phyloP scores from a whole-genome alignment of 1,139 yeast genomes.

The Yamadazyma dendronema region DNA sequence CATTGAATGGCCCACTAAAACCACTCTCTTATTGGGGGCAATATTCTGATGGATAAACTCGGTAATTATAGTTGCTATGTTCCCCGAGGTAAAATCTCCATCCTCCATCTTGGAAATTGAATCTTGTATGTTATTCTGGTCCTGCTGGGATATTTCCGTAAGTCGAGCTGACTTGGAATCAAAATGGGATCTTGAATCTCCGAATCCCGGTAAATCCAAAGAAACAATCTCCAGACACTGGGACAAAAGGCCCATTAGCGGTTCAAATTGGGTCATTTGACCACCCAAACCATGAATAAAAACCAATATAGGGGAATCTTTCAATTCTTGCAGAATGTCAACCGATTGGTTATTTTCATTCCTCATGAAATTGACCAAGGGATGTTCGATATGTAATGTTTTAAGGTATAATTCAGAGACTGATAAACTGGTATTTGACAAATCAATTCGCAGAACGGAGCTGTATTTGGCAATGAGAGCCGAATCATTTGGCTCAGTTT shows the following conservation, averaged over 20 bases:
- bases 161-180: conserved; percentile 19
- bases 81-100: conserved; percentile 47
- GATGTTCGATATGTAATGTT: conserved; percentile 53
- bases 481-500: conserved; percentile 53
- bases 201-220: conserved; percentile 76
- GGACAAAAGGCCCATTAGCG: conserved; percentile 59
- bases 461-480: conserved; percentile 51
- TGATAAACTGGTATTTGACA: conserved; percentile 23
- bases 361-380: conserved; percentile 46
- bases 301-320: conserved; percentile 55
- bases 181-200: conserved; percentile 43
- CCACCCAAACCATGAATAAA: conserved; percentile 80
- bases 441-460: conserved; percentile 34
- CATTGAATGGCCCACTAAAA: conserved; percentile 74
- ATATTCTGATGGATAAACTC: conserved; percentile 40
- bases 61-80: conserved; percentile 44
- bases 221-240: conserved; percentile 65
- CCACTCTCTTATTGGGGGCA: conserved; percentile 46
- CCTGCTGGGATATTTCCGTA: conserved; percentile 22
- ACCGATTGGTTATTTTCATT: conserved; percentile 31
- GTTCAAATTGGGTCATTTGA: conserved; percentile 70
- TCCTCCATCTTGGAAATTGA: conserved; percentile 35
- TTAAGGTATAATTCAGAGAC: conserved; percentile 38
- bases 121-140: conserved; percentile 28
- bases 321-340: conserved; percentile 35